Base-by-base conservation (phyloP, 2,329 filamentous ascomycete species). In the Dothiorella sarmentorum region DNA sequence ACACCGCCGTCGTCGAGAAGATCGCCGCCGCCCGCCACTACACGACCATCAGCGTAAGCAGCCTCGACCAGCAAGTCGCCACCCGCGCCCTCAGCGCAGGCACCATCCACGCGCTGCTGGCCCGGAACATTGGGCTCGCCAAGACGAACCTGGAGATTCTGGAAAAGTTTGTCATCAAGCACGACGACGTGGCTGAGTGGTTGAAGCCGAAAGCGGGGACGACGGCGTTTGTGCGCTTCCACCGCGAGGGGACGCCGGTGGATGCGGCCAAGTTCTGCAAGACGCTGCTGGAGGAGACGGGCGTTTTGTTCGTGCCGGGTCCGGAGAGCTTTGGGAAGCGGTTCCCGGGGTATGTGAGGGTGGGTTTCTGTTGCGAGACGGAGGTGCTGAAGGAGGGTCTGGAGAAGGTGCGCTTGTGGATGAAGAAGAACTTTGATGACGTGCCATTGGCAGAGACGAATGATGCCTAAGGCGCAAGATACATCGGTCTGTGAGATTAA, bases 41-140 rank as follows among this genome's bases (percentile, higher is more conserved):
- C 76, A 95, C 90, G 3, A 91, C 89, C 24, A 95, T 95, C 66
- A 89, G 87, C 37, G 90, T 95, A 0, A 89, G 88, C n/a, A 85
- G 87, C 67, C 76, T 96, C 6, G 90, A 95, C 69, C 90, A 96
- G 69, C 82, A 83, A 51, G 79, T 96, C 10, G 91, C 90, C 2
- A 82, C 83, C 26, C 93, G 86, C 67, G 91, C 91, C 0, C 76
- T 96, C 7, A 82, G 83, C 10, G 75, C 82, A 1, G 75, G 78
- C 31, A 86, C 87, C 18, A 82, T 91, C n/a, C 79, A 87, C 62
- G 76, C 74, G 10, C 73, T 91, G 2, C 76, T 90, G 2, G 77
- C 75, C 3, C 78, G 85, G 15, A 91, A 91, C 66, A 80, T 86
- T 44, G 75, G 77, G 24, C 79, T 94, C 2, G 88, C 87, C 3